Conservation (phyloP, 331 rosid genomes). For the Malus hybrid region DNA sequence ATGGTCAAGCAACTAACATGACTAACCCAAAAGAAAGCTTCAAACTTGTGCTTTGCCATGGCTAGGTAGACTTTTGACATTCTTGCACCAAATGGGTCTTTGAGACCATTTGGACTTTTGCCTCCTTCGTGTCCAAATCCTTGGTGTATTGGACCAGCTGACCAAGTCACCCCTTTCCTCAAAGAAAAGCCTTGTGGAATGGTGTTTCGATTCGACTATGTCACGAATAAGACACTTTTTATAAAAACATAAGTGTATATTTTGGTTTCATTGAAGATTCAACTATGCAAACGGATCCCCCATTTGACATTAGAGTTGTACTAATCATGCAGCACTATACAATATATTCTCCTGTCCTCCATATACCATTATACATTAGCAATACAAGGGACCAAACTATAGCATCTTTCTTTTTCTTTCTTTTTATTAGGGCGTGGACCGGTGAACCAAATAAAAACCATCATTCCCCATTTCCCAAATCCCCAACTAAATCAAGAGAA, state of each 20-base stretch:
- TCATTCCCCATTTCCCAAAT: background rate
- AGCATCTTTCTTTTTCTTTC: background rate
- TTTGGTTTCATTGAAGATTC: background rate
- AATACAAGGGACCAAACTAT: constrained; percentile 6
- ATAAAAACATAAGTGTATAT: too few relatives aligned
- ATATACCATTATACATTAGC: background rate
- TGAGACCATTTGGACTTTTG: constrained; percentile 2
- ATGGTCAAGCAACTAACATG: background rate
- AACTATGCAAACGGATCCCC: too few relatives aligned
- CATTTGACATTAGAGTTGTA: background rate
- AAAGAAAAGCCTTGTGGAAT: background rate
- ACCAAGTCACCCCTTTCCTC: constrained; percentile 19
- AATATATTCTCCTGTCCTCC: background rate
- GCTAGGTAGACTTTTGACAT: background rate
- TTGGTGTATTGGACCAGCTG: constrained; percentile 16
- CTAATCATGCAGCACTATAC: too few relatives aligned
- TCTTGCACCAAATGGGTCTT: background rate
- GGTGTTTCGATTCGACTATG: background rate
- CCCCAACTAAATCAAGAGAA: background rate
- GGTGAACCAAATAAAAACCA: background rate
- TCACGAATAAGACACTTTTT: too few relatives aligned
- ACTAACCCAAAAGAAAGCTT: background rate
- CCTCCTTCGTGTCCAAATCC: constrained; percentile 12
- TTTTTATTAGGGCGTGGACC: background rate
- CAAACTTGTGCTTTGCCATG: background rate